Conservation (phyloP, 1,284 basidiomycete genomes). For the Pseudozyma sp. region DNA sequence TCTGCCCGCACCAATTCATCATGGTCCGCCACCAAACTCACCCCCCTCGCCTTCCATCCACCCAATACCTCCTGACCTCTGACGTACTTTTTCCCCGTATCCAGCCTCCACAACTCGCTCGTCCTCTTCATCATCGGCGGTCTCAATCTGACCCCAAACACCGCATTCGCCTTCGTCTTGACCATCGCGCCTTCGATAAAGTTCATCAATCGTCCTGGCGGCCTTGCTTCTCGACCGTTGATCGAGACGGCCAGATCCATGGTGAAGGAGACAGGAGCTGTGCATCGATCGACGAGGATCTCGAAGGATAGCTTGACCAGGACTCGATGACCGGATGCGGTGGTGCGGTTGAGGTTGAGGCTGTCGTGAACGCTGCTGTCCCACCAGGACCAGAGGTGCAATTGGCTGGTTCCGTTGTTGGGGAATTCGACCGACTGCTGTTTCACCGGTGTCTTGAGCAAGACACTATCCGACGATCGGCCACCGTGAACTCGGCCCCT, state of each 20-base stretch:
- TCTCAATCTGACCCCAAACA: slow-evolving; percentile 83
- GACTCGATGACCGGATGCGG: slow-evolving; percentile 80
- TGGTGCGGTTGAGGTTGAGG: slow-evolving; percentile 84
- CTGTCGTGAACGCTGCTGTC: slow-evolving; percentile 93
- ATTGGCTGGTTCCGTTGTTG: slow-evolving; percentile 53
- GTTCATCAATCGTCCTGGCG: slow-evolving; percentile 83
- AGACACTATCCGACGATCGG: slow-evolving; percentile 68
- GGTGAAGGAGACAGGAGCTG: slow-evolving; percentile 83
- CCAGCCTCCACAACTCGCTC: slow-evolving; percentile 90
- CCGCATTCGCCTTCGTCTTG: slow-evolving; percentile 76
- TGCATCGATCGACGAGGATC: slow-evolving; percentile 84
- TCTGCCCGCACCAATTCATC: slow-evolving; percentile 78
- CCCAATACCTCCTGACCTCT: slow-evolving; percentile 86
- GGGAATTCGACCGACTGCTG: slow-evolving; percentile 57
- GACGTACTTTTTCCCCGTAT: slow-evolving; percentile 93
- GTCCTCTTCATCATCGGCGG: slow-evolving; percentile 88
- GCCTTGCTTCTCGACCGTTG: slow-evolving; percentile 83
- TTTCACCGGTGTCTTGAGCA: slow-evolving; percentile 47
- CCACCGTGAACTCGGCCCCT: slow-evolving; percentile 84
- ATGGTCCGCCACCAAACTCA: slow-evolving; percentile 88
- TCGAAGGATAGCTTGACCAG: slow-evolving; percentile 82
- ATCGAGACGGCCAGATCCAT: slow-evolving; percentile 90
- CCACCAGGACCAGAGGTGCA: slow-evolving; percentile 75
- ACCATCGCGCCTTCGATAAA: slow-evolving; percentile 51
- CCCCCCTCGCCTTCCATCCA: slow-evolving; percentile 85